Evolutionary conservation across 139 green algal genomes (phyloP), one percentile per base, ranked within the genome.

Genomic region (Chlorella sorokiniana): DNA sequence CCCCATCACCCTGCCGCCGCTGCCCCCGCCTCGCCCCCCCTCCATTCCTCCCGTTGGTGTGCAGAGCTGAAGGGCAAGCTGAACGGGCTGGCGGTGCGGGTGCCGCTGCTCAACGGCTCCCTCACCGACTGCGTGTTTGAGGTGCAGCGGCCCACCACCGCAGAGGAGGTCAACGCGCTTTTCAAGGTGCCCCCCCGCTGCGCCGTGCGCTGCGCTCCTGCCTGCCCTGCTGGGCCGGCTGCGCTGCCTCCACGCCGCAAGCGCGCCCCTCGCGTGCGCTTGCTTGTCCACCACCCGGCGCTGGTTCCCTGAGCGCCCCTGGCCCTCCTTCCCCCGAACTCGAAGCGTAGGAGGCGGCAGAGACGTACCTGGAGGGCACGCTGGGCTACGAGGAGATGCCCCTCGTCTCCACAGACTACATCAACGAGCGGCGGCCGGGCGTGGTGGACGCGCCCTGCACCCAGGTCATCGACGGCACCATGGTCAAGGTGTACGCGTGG

Each of bases 401-500:
- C 37, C 78, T 96, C 45, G 93, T 78, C 35, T 91, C 84, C 59
- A 93, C 88, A 0, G 94, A 97, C 83, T 97, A 94, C 67, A 86
- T 96, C 45, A 96, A 96, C 84, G 93, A 97, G 72, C 1, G 63
- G 11, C 85, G 92, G 40, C 91, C 86, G 37, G 83, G 85, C 76
- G 95, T 97, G 54, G 92, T 97, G 54, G 94, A 97, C 73, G 92
- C 92, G 29, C 71, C 83, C 0, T 94, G 83, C 78, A 97, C 94
- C 2, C 85, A 95, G 86, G 93, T 96, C 18, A 93, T 96, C 38
- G 91, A 96, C 76, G 83, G 78, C 45, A 94, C 83, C 1, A 83
- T 94, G 89, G 89, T 96, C 44, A 96, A 96, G 90, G 89, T 97
- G 18, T 97, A 97, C 70, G 90, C 86, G 0, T 97, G 94, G 93